Evolutionary conservation across 1,284 basidiomycete genomes (phyloP).

Genomic region (Pterulicium gracile): DNA sequence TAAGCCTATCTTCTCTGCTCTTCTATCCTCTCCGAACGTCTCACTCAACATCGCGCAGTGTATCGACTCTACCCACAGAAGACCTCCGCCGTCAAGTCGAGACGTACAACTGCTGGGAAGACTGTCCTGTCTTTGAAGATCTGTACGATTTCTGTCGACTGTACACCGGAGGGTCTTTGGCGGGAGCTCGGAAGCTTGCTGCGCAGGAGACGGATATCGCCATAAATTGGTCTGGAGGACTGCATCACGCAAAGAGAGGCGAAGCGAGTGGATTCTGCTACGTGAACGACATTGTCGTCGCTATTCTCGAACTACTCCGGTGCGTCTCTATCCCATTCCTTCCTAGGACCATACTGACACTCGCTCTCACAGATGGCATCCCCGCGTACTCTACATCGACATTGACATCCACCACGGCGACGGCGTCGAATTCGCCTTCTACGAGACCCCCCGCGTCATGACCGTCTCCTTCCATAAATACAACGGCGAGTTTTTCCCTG

Average conservation of each 20-base stretch:
- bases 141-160: slow-evolving; percentile 89
- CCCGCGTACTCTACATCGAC: slow-evolving; percentile 91
- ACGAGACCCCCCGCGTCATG: slow-evolving; percentile 94
- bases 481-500: slow-evolving; percentile 96
- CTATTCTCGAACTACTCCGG: slow-evolving; percentile 88
- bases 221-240: slow-evolving; percentile 94
- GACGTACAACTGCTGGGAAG: slow-evolving; percentile 84
- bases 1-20: slow-evolving; percentile 23
- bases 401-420: slow-evolving; percentile 98
- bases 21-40: background rate
- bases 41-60: slow-evolving; percentile 31
- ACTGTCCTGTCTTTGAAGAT: slow-evolving; percentile 89
- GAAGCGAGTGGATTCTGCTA: slow-evolving; percentile 97
- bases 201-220: slow-evolving; percentile 90
- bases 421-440: slow-evolving; percentile 96
- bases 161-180: slow-evolving; percentile 87
- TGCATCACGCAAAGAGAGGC: slow-evolving; percentile 93
- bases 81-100: slow-evolving; percentile 69
- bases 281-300: slow-evolving; percentile 91
- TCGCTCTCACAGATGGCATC: slow-evolving; percentile 53
- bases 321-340: slow-evolving; percentile 21
- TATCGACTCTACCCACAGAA: slow-evolving; percentile 72
- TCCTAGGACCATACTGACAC: slow-evolving; percentile 3
- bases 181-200: slow-evolving; percentile 79
- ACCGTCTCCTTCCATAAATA: slow-evolving; percentile 99